phyloP scores from a whole-genome alignment of 2,329 filamentous ascomycete species.

The Alternaria novae-zelandiae region DNA sequence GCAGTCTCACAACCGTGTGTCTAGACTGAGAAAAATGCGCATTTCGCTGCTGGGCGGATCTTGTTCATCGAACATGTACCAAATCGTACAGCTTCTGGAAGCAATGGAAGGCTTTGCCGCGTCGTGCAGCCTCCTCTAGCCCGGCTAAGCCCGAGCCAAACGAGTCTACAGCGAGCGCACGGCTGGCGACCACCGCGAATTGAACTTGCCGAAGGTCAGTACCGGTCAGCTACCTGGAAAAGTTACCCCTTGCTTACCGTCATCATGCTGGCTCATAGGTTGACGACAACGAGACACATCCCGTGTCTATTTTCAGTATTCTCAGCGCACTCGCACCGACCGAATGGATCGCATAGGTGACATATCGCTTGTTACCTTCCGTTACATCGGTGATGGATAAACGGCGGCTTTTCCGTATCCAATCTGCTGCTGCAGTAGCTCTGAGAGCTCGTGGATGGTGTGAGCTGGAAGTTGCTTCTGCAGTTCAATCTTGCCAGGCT shows the following conservation, averaged over 20 bases:
- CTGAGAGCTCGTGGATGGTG: neutral
- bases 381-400: neutral
- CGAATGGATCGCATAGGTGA: neutral
- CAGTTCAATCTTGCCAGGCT: neutral
- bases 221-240: slow-evolving; percentile 5
- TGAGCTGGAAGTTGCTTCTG: neutral
- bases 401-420: neutral
- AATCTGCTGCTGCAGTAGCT: neutral
- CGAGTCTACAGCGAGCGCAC: neutral
- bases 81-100: slow-evolving; percentile 19
- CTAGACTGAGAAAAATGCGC: neutral
- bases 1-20: neutral
- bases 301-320: neutral
- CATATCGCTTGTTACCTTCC: neutral
- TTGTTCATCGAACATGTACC: slow-evolving; percentile 7
- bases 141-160: neutral
- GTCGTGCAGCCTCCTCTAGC: neutral
- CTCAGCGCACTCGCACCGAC: neutral
- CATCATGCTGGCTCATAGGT: neutral
- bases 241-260: slow-evolving; percentile 13
- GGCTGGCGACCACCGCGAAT: neutral
- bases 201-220: slow-evolving; percentile 5
- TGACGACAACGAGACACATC: neutral
- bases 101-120: slow-evolving; percentile 10
- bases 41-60: neutral